phyloP scores from a whole-genome alignment of 768 basidiomycete species.

The Candolleomyces eurysporus region DNA sequence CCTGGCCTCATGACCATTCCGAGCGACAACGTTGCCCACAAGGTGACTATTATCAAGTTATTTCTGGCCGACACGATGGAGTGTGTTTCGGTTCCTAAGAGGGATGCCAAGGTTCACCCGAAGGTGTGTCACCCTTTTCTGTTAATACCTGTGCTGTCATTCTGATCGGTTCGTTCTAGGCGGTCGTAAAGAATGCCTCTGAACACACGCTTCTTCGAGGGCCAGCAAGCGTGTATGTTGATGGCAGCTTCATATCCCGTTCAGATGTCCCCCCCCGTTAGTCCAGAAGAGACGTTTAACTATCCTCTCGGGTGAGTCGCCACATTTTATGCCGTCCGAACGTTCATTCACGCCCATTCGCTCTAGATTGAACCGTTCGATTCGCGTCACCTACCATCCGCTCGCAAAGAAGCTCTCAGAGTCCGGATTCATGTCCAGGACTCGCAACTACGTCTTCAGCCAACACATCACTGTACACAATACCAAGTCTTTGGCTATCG shows the following conservation, averaged over 20 bases:
- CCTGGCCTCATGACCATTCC: constrained; percentile 43
- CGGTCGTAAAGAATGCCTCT: constrained; percentile 51
- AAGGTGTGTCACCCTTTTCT: constrained; percentile 24
- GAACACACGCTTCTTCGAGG: constrained; percentile 52
- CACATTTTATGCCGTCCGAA: no score
- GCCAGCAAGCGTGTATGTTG: constrained; percentile 48
- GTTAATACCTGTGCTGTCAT: background rate
- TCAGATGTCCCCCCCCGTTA: constrained; percentile 40
- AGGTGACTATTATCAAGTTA: constrained; percentile 38
- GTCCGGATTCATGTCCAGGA: constrained; percentile 34
- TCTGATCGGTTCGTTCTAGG: constrained; percentile 26
- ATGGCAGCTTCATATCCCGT: constrained; percentile 54
- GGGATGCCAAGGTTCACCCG: constrained; percentile 35
- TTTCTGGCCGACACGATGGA: constrained; percentile 35
- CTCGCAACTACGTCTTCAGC: constrained; percentile 26
- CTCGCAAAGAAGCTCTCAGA: constrained; percentile 29
- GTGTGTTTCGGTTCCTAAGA: constrained; percentile 42
- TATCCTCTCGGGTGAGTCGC: constrained; percentile 42
- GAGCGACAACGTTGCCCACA: constrained; percentile 37
- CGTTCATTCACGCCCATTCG: background rate
- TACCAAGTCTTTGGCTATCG: constrained; percentile 32
- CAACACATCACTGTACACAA: constrained; percentile 42
- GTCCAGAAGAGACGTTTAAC: constrained; percentile 43
- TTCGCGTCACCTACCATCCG: constrained; percentile 41
- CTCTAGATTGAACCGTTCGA: constrained; percentile 36